These are phyloP conservation scores for Cornus controversa DNA, from an alignment of 148 eudicot species.

Conservation along the genomic window DNA sequence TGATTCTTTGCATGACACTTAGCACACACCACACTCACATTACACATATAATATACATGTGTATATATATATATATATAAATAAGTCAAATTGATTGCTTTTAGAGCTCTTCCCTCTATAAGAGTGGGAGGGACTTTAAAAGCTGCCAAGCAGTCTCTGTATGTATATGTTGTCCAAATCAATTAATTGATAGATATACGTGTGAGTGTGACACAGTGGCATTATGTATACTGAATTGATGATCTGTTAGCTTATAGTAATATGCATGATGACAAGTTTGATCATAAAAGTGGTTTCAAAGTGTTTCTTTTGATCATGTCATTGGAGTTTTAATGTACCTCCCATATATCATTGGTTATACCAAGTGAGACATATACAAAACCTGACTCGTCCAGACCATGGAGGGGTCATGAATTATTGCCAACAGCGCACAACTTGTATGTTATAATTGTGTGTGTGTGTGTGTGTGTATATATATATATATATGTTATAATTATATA, in stretches of 20 bases:
- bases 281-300: not conserved
- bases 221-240: too few species aligned
- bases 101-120: too few species aligned
- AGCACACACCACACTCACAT: not conserved
- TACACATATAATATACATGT: not conserved
- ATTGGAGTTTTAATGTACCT: not conserved
- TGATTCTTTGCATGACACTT: not conserved
- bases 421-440: not conserved
- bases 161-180: too few species aligned
- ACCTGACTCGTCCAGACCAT: not conserved
- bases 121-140: too few species aligned
- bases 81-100: too few species aligned
- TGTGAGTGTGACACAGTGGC: too few species aligned
- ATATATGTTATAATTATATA: not conserved
- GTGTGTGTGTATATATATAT: too few species aligned
- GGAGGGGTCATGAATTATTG: not conserved
- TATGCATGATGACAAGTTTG: not conserved
- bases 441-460: not conserved
- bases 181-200: too few species aligned
- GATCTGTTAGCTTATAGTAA: not conserved
- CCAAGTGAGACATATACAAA: not conserved
- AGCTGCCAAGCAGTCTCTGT: too few species aligned
- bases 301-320: not conserved
- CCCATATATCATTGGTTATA: not conserved
- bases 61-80: not conserved